Evolutionary conservation across 2,329 filamentous ascomycete species (phyloP).

Genomic region (Fusarium temperatum): DNA sequence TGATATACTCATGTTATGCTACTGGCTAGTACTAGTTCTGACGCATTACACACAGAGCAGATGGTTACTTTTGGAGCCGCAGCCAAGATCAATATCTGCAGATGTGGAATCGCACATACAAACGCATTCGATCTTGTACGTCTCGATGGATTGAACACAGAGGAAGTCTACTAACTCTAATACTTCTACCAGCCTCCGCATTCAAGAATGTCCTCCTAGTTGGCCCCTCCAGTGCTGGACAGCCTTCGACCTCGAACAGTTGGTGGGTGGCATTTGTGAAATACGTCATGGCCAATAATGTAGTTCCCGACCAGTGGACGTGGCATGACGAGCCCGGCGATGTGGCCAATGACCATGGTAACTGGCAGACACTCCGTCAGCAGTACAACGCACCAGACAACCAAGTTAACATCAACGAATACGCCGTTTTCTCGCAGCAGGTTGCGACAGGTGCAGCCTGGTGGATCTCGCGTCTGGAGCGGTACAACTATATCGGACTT

Average conservation of each 20-base stretch:
- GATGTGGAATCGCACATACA: not conserved
- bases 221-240: not conserved
- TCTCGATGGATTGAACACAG: not conserved
- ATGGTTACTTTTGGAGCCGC: not conserved
- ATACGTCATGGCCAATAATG: not conserved
- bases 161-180: not conserved
- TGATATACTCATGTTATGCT: rapidly evolving
- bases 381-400: not conserved
- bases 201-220: not conserved
- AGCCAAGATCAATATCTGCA: not conserved
- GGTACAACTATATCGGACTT: not conserved
- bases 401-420: constrained; percentile 4
- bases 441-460: not conserved
- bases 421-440: not conserved
- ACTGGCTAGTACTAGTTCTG: not conserved
- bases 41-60: not conserved
- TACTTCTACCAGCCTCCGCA: not conserved
- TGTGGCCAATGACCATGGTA: not conserved
- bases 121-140: not conserved
- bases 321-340: not conserved
- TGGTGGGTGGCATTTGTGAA: constrained; percentile 1
- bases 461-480: not conserved
- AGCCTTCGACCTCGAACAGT: not conserved
- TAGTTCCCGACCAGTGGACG: not conserved
- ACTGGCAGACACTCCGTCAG: not conserved